Percentiles rank a stretch among this genome's conserved stretches.
Conservation (phyloP, 1,139 yeast species). For the Candida gigantensis region DNA sequence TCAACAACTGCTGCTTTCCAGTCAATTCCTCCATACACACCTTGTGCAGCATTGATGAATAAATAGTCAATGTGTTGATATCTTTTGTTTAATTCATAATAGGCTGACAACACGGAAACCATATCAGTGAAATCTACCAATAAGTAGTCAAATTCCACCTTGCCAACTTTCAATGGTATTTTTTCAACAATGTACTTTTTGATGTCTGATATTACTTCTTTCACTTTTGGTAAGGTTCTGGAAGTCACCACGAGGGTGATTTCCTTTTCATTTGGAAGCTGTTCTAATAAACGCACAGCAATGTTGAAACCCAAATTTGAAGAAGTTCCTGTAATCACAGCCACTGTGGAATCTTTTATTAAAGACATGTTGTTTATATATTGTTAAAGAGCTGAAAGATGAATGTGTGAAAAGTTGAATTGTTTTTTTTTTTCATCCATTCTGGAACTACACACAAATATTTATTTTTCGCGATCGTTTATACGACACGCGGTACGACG, state of each 20-base stretch:
- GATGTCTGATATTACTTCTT: conserved; percentile 68
- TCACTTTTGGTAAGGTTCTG: conserved; percentile 80
- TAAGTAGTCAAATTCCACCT: conserved; percentile 81
- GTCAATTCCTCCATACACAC: conserved; percentile 82
- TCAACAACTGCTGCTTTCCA: conserved; percentile 77
- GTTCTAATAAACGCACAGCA: conserved; percentile 73
- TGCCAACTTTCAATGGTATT: conserved; percentile 41
- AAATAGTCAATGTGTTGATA: conserved; percentile 72
- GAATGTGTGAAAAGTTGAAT: neutral
- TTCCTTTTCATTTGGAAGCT: conserved; percentile 50
- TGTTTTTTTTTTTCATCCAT: neutral
- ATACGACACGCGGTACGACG: no score
- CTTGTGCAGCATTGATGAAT: conserved; percentile 88
- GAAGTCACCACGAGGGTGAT: conserved; percentile 85
- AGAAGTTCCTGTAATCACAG: conserved; percentile 48
- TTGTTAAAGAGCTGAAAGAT: no score
- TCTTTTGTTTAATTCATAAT: conserved; percentile 64
- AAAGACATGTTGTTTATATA: conserved; percentile 16
- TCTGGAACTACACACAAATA: neutral
- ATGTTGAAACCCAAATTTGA: conserved; percentile 85
- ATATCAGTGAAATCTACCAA: conserved; percentile 87
- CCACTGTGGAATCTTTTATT: conserved; percentile 31
- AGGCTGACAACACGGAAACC: conserved; percentile 80
- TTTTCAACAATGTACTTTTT: conserved; percentile 49
- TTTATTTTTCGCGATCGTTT: neutral